Percentiles rank a stretch among this genome's conserved stretches.
Conservation (phyloP, 1,284 basidiomycete genomes). For the Irpex lacteus region DNA sequence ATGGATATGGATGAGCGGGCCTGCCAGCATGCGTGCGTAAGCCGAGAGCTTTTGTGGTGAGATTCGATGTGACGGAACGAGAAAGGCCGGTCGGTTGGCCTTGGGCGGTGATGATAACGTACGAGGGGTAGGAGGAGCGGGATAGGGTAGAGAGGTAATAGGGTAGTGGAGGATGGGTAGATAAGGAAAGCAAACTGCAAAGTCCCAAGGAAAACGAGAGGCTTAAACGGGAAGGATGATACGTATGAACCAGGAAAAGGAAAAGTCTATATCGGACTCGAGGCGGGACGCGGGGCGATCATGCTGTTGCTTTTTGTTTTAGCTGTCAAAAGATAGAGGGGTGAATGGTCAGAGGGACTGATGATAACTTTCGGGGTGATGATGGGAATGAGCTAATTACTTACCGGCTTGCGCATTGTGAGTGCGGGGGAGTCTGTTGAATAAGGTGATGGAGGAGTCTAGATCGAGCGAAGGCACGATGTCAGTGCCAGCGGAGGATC, state of each 20-base stretch:
- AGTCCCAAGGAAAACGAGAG: slow-evolving; percentile 22
- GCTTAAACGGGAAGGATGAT: not conserved
- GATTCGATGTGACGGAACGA: slow-evolving; percentile 1
- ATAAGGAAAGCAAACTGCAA: slow-evolving; percentile 20
- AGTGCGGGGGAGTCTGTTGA: slow-evolving; percentile 28
- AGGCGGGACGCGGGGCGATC: slow-evolving; percentile 6
- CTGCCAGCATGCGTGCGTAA: not conserved
- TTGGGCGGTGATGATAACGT: not conserved
- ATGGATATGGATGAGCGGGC: not conserved
- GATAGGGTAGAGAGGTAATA: slow-evolving; percentile 9
- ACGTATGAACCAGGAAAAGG: slow-evolving; percentile 3
- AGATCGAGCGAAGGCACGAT: slow-evolving; percentile 3
- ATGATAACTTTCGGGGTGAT: not conserved
- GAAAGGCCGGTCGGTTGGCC: not conserved
- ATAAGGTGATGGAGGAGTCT: slow-evolving; percentile 19
- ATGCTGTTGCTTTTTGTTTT: slow-evolving; percentile 22
- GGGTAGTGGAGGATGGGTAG: slow-evolving; percentile 14
- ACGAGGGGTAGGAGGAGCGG: not conserved
- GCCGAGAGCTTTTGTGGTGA: slow-evolving; percentile 2
- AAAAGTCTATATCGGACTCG: slow-evolving; percentile 7
- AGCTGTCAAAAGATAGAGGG: slow-evolving; percentile 17
- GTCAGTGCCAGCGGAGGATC: slow-evolving; percentile 4
- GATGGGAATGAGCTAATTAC: slow-evolving; percentile 11
- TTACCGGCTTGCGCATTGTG: slow-evolving; percentile 36
- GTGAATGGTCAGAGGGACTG: not conserved